Conservation (phyloP, 345 rosid species). For the Raphanus raphanistrum region DNA sequence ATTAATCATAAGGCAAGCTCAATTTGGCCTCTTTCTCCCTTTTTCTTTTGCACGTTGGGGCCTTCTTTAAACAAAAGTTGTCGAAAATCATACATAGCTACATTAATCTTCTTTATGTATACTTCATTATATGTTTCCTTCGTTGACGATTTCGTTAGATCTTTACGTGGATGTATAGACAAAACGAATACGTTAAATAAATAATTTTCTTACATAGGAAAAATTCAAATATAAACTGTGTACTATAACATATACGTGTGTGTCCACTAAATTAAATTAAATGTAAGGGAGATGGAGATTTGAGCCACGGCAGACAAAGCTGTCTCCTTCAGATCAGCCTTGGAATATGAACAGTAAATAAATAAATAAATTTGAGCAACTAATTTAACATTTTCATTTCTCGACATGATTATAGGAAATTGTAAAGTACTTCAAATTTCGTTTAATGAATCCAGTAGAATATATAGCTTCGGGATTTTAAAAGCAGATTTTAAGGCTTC, state of each 20-base stretch:
- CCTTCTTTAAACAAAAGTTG: conserved; percentile 37
- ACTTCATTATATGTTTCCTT: conserved; percentile 3
- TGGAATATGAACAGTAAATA: conserved; percentile 33
- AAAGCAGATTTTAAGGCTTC: conserved; percentile 26
- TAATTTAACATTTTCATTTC: conserved; percentile 26
- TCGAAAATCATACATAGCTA: conserved; percentile 30
- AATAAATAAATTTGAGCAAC: conserved; percentile 11
- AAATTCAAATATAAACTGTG: conserved; percentile 9
- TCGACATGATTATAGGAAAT: conserved; percentile 39
- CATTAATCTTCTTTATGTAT: conserved; percentile 32
- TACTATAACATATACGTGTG: conserved; percentile 26
- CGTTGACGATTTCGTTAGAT: background rate
- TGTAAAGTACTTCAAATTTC: conserved; percentile 14
- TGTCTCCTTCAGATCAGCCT: conserved; percentile 45
- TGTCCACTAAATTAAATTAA: conserved; percentile 26
- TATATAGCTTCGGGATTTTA: conserved; percentile 36
- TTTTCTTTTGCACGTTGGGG: conserved; percentile 40
- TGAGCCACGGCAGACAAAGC: conserved; percentile 44
- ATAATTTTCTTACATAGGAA: background rate
- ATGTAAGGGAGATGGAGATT: conserved; percentile 33
- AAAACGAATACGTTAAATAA: conserved; percentile 30
- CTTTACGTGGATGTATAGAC: conserved; percentile 22
- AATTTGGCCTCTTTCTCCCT: conserved; percentile 38
- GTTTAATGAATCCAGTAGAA: conserved; percentile 13
- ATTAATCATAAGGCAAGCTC: conserved; percentile 42